These are phyloP conservation scores for Calophaca sinica DNA, from an alignment of 306 rosid genomes.

Conservation along the genomic window DNA sequence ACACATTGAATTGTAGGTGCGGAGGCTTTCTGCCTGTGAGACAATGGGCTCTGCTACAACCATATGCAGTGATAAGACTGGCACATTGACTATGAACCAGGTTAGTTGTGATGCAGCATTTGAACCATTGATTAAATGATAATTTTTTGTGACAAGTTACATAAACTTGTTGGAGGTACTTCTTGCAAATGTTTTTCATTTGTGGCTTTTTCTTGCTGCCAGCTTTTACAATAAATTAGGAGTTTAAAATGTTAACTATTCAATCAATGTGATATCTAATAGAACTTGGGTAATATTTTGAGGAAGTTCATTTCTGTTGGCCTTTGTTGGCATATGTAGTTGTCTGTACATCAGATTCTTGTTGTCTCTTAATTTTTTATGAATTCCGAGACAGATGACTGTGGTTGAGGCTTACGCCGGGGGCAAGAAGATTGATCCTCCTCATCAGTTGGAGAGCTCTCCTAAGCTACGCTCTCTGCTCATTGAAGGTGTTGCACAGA, in stretches of 20 bases:
- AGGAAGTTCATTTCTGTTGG: slow-evolving; percentile 26
- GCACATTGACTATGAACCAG: slow-evolving; percentile 90
- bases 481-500: slow-evolving; percentile 83
- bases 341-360: slow-evolving; percentile 16
- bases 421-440: slow-evolving; percentile 65
- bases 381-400: slow-evolving; percentile 68
- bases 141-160: slow-evolving; percentile 5
- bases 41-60: slow-evolving; percentile 99
- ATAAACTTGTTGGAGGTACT: slow-evolving; percentile 6
- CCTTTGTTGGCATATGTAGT: slow-evolving; percentile 6
- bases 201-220: slow-evolving; percentile 14
- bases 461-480: slow-evolving; percentile 61
- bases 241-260: slow-evolving; percentile 15
- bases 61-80: slow-evolving; percentile 98
- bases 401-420: slow-evolving; percentile 85
- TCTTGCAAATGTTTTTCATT: slow-evolving; percentile 20
- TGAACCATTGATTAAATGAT: slow-evolving; percentile 26
- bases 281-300: slow-evolving; percentile 15
- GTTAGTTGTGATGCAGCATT: slow-evolving; percentile 51
- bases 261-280: slow-evolving; percentile 17
- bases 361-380: not conserved
- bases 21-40: slow-evolving; percentile 99
- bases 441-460: slow-evolving; percentile 64
- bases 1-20: slow-evolving; percentile 64
- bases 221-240: slow-evolving; percentile 23